phyloP scores from a whole-genome alignment of 2,329 filamentous ascomycete species.

The Drechslerella dactyloides region DNA sequence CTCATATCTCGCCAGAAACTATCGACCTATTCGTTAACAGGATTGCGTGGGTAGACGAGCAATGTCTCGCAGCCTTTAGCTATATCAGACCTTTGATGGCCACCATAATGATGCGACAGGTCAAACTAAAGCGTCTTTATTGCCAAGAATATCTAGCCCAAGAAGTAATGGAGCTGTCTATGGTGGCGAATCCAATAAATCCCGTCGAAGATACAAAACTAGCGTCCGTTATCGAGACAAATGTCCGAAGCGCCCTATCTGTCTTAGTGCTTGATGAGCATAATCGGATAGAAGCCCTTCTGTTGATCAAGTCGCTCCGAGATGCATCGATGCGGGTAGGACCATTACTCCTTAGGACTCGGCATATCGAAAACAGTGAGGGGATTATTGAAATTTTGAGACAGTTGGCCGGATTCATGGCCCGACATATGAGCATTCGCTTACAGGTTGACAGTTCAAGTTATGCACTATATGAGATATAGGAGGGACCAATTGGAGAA shows the following conservation, averaged over 20 bases:
- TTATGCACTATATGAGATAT: not conserved
- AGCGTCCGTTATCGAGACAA: not conserved
- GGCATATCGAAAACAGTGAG: not conserved
- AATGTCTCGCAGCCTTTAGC: slow-evolving; percentile 2
- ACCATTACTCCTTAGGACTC: not conserved
- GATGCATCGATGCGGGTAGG: slow-evolving; percentile 4
- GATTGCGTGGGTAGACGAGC: not conserved
- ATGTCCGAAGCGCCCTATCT: not conserved
- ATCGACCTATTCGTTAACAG: slow-evolving; percentile 1
- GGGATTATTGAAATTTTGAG: not conserved
- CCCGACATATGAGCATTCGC: not conserved
- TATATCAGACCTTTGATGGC: not conserved
- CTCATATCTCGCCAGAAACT: not conserved
- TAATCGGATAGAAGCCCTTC: not conserved
- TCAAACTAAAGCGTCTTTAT: not conserved
- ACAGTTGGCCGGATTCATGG: not conserved
- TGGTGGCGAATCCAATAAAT: not conserved
- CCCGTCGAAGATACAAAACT: not conserved
- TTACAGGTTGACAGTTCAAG: slow-evolving; percentile 1
- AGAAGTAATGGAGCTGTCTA: not conserved
- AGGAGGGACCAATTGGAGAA: not conserved
- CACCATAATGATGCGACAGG: not conserved
- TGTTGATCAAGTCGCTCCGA: not conserved
- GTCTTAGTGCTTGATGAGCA: not conserved
- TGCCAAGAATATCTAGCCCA: not conserved